Evolutionary conservation across 202 grass and related monocot species (phyloP).

Genomic region (Zizania palustris): DNA sequence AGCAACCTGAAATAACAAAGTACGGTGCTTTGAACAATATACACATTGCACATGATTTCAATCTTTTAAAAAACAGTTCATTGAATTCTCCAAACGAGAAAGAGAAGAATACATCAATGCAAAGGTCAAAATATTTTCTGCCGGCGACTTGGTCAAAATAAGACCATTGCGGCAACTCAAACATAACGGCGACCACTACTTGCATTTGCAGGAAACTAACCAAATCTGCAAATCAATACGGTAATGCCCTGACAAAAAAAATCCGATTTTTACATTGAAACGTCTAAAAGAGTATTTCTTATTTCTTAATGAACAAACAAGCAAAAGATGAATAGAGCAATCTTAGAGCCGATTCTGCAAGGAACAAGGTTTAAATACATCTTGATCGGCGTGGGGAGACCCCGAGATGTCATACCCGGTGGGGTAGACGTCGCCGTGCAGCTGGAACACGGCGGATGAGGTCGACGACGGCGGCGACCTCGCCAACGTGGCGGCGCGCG

Average conservation of each 20-base stretch:
- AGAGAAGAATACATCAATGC: background rate
- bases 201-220: background rate
- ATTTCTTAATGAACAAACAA: background rate
- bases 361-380: background rate
- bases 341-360: background rate
- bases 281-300: background rate
- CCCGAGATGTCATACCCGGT: conserved; percentile 48
- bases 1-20: background rate
- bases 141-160: conserved; percentile 7
- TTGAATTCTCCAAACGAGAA: background rate
- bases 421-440: conserved; percentile 79
- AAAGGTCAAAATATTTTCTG: conserved; percentile 15
- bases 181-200: conserved; percentile 11
- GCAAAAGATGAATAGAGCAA: no score
- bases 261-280: background rate
- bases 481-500: conserved; percentile 24
- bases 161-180: conserved; percentile 12
- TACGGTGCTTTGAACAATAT: background rate
- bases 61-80: background rate
- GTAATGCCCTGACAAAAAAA: background rate
- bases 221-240: background rate
- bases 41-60: background rate
- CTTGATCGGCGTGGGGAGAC: background rate
- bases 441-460: conserved; percentile 71
- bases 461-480: conserved; percentile 10